These are phyloP conservation scores for Talinum fruticosum DNA, from an alignment of 148 eudicot species.

Conservation along the genomic window DNA sequence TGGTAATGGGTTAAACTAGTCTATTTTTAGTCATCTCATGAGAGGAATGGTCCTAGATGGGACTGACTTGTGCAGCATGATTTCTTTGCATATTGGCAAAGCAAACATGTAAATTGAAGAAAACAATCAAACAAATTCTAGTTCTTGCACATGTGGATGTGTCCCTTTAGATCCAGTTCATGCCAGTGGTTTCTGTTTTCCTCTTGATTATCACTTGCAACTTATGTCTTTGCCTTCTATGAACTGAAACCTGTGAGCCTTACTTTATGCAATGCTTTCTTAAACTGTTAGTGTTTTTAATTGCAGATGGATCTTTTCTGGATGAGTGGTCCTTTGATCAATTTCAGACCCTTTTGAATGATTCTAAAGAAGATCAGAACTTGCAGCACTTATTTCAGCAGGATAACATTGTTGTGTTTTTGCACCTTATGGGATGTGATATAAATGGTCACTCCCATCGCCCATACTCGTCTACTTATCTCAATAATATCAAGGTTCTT, in stretches of 20 bases:
- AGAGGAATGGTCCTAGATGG: conserved; percentile 1
- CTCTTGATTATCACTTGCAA: conserved; percentile 2
- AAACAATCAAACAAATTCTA: no score
- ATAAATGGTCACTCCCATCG: conserved; percentile 97
- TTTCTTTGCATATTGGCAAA: background rate
- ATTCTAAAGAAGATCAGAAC: conserved; percentile 67
- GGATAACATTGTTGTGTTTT: conserved; percentile 70
- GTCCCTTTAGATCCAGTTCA: background rate
- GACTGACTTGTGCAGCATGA: background rate
- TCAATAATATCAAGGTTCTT: conserved; percentile 92
- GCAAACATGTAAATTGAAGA: background rate
- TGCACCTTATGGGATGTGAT: conserved; percentile 97
- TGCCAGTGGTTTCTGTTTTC: background rate
- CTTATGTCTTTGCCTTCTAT: background rate
- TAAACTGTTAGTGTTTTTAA: conserved; percentile 25
- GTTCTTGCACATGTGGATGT: background rate
- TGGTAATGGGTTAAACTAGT: conserved; percentile 1
- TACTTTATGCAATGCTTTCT: conserved; percentile 24
- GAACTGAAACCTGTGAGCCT: conserved; percentile 4
- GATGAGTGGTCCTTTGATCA: conserved; percentile 99
- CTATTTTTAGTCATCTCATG: background rate
- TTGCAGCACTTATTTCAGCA: conserved; percentile 64
- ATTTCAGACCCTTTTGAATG: conserved; percentile 73
- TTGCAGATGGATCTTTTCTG: conserved; percentile 95
- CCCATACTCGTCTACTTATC: conserved; percentile 88